Percentiles rank a stretch among this genome's conserved stretches.
These are phyloP conservation scores for Turnera subulata DNA, from an alignment of 345 rosid genomes.

Conservation along the genomic window DNA sequence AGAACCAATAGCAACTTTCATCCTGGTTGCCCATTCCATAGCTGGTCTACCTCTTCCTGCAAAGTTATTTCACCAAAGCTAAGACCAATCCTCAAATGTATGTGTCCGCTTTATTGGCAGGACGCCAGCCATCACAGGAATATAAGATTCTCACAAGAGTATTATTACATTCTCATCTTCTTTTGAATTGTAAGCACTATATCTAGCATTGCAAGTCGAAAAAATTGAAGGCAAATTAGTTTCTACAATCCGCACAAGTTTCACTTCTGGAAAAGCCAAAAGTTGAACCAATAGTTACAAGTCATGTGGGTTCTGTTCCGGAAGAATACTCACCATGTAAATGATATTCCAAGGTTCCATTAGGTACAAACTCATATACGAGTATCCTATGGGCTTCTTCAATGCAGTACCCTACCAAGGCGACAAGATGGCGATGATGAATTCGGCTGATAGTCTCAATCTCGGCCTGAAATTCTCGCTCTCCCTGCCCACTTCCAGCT, in stretches of 20 bases:
- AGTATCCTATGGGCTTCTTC: constrained; percentile 21
- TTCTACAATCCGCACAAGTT: too few species aligned
- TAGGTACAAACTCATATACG: constrained; percentile 29
- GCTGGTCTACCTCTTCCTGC: constrained; percentile 54
- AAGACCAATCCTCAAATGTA: too few species aligned
- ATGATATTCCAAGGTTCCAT: constrained; percentile 27
- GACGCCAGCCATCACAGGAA: too few species aligned
- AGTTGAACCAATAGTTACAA: too few species aligned
- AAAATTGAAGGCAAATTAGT: too few species aligned
- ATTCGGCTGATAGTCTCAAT: constrained; percentile 25
- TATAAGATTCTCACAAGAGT: too few species aligned
- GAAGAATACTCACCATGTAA: constrained; percentile 23
- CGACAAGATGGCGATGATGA: constrained; percentile 27
- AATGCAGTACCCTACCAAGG: constrained; percentile 24
- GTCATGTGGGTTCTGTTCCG: too few species aligned
- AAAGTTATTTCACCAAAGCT: constrained; percentile 7
- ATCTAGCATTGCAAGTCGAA: too few species aligned
- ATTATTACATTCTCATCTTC: too few species aligned
- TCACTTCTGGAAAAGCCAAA: too few species aligned
- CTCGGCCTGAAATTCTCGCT: constrained; percentile 32
- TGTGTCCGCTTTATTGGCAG: constrained; percentile 2
- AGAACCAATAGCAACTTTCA: constrained; percentile 18
- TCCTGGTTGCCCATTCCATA: constrained; percentile 18
- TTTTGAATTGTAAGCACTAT: not conserved
- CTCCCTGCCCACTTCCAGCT: constrained; percentile 30